Evolutionary conservation across 441 rosid genomes (phyloP).

Genomic region (California macrophylla): DNA sequence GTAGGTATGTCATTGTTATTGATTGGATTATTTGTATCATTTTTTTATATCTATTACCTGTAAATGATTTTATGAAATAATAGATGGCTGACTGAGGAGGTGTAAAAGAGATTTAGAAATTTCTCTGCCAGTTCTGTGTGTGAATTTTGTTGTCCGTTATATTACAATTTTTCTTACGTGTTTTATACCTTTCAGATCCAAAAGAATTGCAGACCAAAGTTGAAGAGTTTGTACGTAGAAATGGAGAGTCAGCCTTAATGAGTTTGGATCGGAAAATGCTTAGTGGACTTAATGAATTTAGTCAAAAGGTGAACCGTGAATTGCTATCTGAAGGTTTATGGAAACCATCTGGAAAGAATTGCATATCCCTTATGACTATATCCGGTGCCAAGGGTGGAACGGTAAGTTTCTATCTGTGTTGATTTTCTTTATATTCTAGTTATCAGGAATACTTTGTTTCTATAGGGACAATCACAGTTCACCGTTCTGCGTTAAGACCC

Average conservation of each 20-base stretch:
- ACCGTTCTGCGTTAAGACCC: neutral
- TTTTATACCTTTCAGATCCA: conserved; percentile 44
- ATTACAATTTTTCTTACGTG: conserved; percentile 1
- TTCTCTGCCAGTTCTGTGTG: neutral
- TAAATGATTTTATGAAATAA: neutral
- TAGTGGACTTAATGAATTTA: conserved; percentile 63
- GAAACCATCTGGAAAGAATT: conserved; percentile 82
- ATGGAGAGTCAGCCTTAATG: conserved; percentile 72
- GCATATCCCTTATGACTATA: conserved; percentile 90
- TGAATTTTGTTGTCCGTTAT: conserved; percentile 7
- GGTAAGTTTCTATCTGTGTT: conserved; percentile 40
- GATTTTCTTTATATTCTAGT: neutral
- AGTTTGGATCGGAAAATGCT: conserved; percentile 71
- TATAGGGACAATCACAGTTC: neutral
- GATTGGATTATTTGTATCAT: neutral
- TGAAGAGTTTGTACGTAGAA: conserved; percentile 63
- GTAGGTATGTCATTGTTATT: conserved; percentile 34
- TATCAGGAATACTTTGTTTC: neutral
- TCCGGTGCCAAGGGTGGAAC: conserved; percentile 98
- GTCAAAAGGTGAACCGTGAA: conserved; percentile 57
- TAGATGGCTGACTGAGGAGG: neutral
- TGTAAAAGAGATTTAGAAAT: neutral
- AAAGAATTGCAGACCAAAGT: conserved; percentile 51
- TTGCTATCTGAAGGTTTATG: conserved; percentile 76
- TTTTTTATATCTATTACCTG: neutral